These are phyloP conservation scores for Trypanosoma brucei DNA, from an alignment of 208 protist genomes.

Conservation along the genomic window DNA sequence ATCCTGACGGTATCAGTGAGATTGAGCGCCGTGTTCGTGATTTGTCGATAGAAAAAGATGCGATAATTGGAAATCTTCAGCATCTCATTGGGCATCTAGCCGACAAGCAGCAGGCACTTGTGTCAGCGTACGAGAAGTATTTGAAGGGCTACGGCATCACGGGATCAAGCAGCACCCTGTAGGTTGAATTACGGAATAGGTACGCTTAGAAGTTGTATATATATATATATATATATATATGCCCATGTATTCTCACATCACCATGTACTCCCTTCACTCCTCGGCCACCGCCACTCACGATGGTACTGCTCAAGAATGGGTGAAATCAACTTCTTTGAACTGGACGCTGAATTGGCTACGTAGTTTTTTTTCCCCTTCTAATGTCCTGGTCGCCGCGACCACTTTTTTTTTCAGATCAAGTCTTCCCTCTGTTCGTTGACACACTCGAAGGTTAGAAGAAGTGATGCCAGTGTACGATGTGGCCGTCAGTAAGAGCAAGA, in stretches of 20 bases:
- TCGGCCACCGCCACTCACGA: background rate
- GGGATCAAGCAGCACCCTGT: constrained; percentile 8
- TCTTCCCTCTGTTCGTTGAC: background rate
- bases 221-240: constrained; percentile 3
- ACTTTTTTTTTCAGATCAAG: background rate
- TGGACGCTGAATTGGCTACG: background rate
- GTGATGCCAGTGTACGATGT: constrained; percentile 4
- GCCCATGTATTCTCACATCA: background rate
- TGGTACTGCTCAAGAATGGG: background rate
- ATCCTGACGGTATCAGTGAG: constrained; percentile 85
- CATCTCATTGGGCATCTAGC: constrained; percentile 69
- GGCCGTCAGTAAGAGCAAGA: constrained; percentile 17
- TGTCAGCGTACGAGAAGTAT: constrained; percentile 80
- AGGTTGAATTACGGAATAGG: background rate
- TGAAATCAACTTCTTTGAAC: background rate
- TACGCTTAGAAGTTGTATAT: background rate
- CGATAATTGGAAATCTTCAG: constrained; percentile 93
- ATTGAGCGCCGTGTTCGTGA: constrained; percentile 94
- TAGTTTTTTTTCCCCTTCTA: background rate
- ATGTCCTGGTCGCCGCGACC: background rate
- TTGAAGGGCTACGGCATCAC: constrained; percentile 73
- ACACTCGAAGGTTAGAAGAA: background rate
- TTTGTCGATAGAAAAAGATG: constrained; percentile 95
- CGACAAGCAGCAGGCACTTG: constrained; percentile 57
- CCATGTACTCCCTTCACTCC: background rate